Base-by-base conservation (phyloP, 345 rosid species). In the Populus deltoides region DNA sequence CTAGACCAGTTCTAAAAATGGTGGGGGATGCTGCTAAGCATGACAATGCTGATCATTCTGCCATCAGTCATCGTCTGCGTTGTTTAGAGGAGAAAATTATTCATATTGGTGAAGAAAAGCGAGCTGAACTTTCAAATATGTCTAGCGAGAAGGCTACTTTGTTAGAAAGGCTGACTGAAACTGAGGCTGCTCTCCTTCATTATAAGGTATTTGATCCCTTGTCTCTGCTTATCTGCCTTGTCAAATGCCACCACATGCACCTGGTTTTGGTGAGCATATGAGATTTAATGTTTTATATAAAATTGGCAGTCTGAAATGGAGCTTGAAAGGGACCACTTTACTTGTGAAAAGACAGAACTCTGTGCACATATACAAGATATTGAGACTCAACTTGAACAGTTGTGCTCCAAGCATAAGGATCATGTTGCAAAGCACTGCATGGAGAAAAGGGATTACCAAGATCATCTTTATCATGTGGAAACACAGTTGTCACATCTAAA, bases 381-480 rank as follows among this genome's bases (percentile, higher is more conserved):
- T 74, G 49, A 24, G 33, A 61, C 25, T 74, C 69, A 74, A 25
- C 69, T 74, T 74, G 77, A 74, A 38, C 31, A 15, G 15, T 16
- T 38, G 7, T 20, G 31, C 33, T 74, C 57, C 20, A 43, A 74
- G 47, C 31, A 29, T 13, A 31, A 62, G 24, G 70, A 61, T n/a
- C 55, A 74, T 36, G 29, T 74, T 61, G 20, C 17, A 33, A 75
- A 66, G 71, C 29, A 66, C 31, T 18, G 43, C 11, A 41, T 8
- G 16, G 78, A 75, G 71, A 75, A 66, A 66, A 75, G 66, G 29
- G 45, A 25, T 67, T 33, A 27, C 33, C 78, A 75, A 35, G 72
- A 75, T 66, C 71, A 71, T 29, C 35, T 66, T 25, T 22, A 43
- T 49, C 62, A 66, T 47, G 7, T 31, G 31, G 78, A 75, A 45